These are phyloP conservation scores for Trichoderma asperelloides DNA, from an alignment of 495 filamentous ascomycete genomes.

Conservation along the genomic window DNA sequence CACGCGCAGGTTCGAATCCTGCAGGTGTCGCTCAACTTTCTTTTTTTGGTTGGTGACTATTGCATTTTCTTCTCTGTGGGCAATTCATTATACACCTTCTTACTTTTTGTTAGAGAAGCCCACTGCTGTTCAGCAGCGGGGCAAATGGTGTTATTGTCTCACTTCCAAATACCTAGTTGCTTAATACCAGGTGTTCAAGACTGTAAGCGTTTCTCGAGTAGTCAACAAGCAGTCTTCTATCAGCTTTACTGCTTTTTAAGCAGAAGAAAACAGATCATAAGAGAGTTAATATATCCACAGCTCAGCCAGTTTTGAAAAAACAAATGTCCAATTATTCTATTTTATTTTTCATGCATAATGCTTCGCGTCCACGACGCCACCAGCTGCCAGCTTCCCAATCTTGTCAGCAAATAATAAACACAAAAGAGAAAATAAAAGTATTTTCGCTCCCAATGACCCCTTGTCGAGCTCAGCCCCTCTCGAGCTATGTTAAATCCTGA, in stretches of 20 bases:
- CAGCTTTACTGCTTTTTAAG: no score
- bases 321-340: neutral
- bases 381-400: neutral
- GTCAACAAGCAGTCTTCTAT: no score
- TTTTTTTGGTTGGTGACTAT: neutral
- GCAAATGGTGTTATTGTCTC: no score
- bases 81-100: neutral
- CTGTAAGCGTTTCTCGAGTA: no score
- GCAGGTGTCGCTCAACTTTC: constrained; percentile 1
- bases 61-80: no score
- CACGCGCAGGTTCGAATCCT: constrained; percentile 8
- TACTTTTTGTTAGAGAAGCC: neutral
- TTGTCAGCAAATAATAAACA: neutral
- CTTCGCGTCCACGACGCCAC: neutral
- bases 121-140: neutral
- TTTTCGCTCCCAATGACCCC: neutral
- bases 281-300: no score
- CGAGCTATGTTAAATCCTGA: constrained; percentile 1
- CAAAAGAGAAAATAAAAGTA: neutral
- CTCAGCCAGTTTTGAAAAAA: neutral
- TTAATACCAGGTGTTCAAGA: no score
- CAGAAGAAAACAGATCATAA: no score
- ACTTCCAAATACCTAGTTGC: no score
- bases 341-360: neutral
- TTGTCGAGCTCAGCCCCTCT: neutral